phyloP scores from a whole-genome alignment of 257 asterid species.

The Solanum pennellii region DNA sequence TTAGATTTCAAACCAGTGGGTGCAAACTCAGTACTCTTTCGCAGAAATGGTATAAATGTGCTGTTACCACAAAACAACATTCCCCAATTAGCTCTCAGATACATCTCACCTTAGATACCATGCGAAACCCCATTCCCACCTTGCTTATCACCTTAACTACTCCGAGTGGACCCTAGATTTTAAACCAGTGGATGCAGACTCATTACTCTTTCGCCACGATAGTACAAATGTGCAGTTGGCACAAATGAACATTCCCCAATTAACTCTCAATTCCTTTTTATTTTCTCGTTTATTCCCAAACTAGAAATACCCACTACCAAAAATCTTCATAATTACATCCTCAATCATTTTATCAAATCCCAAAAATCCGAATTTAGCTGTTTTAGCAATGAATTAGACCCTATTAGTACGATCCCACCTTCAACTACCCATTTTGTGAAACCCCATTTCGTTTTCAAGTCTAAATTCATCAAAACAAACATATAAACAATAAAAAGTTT shows the following conservation, averaged over 20 bases:
- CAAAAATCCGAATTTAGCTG: background rate
- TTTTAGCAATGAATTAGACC: background rate
- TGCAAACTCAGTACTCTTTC: background rate
- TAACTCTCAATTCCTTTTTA: background rate
- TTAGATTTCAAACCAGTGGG: background rate
- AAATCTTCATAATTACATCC: background rate
- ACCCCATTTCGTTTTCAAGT: background rate
- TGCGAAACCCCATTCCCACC: background rate
- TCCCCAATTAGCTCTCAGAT: background rate
- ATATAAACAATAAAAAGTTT: background rate
- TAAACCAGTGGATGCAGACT: background rate
- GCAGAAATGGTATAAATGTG: background rate
- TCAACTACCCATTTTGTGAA: background rate
- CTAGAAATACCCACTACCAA: background rate
- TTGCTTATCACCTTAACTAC: background rate
- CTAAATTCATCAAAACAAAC: background rate
- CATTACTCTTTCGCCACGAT: background rate
- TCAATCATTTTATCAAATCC: background rate
- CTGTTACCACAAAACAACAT: background rate
- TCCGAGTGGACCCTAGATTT: background rate
- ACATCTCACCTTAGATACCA: background rate
- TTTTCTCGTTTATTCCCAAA: background rate
- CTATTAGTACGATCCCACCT: background rate
- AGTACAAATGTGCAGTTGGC: background rate
- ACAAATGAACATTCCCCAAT: background rate